Conservation (phyloP, 805 yeast species). For the Schwanniomyces vanrijiae region DNA sequence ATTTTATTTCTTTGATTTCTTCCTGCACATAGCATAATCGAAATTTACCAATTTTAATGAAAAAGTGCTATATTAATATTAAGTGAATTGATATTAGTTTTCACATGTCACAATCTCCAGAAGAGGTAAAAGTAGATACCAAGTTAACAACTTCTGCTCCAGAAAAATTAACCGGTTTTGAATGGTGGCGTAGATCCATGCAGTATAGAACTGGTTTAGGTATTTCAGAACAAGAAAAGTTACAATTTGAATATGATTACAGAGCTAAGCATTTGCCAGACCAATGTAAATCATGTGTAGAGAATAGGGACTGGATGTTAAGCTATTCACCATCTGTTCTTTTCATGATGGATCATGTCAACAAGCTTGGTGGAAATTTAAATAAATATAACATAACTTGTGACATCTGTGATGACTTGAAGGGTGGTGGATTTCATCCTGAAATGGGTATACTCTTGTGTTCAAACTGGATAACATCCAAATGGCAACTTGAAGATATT, state of each 20-base stretch:
- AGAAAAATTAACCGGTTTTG: conserved; percentile 51
- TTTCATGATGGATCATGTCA: conserved; percentile 84
- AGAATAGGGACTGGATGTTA: conserved; percentile 77
- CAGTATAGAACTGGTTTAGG: conserved; percentile 74
- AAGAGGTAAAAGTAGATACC: neutral
- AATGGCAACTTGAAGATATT: conserved; percentile 86
- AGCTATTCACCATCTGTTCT: conserved; percentile 79
- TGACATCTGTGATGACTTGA: conserved; percentile 77
- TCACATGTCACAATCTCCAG: neutral
- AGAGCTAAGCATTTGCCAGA: conserved; percentile 40
- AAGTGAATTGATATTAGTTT: neutral
- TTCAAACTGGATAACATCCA: conserved; percentile 72
- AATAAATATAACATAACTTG: conserved; percentile 62
- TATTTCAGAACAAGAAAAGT: conserved; percentile 48
- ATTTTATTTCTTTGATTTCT: neutral
- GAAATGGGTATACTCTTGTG: conserved; percentile 83
- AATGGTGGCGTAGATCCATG: conserved; percentile 79
- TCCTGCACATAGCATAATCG: neutral
- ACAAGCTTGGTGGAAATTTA: conserved; percentile 56
- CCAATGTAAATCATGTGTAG: conserved; percentile 71
- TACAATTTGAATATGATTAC: conserved; percentile 59
- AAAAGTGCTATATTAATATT: neutral
- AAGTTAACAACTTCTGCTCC: conserved; percentile 21
- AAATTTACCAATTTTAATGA: neutral
- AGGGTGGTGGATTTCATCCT: conserved; percentile 92